Evolutionary conservation across 1,139 yeast species (phyloP).

Genomic region (Scheffersomyces cryptocercus): DNA sequence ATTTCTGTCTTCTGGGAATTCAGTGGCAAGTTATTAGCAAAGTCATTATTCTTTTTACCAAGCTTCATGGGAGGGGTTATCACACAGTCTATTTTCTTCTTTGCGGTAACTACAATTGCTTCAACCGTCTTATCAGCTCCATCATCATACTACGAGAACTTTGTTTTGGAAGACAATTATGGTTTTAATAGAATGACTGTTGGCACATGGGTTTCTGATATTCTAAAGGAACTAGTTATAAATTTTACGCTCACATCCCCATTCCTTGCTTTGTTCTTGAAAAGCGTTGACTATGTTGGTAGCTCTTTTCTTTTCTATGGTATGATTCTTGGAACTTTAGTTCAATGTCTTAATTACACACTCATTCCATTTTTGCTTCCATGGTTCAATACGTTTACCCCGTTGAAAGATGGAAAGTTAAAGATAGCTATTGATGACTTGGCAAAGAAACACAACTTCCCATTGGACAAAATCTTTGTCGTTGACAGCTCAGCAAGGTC

Average conservation of each 20-base stretch:
- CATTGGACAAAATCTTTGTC: background rate
- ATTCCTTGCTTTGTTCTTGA: conserved; percentile 69
- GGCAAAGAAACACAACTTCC: background rate
- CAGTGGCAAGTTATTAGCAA: conserved; percentile 45
- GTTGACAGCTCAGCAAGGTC: background rate
- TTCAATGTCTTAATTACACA: conserved; percentile 73
- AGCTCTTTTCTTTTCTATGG: conserved; percentile 78
- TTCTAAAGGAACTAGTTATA: conserved; percentile 59
- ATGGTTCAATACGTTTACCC: background rate
- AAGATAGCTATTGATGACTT: background rate
- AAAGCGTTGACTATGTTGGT: conserved; percentile 78
- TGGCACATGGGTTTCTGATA: conserved; percentile 70
- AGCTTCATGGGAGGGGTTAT: conserved; percentile 54
- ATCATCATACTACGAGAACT: conserved; percentile 68
- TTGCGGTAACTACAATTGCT: conserved; percentile 42
- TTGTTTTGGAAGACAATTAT: conserved; percentile 86
- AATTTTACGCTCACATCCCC: conserved; percentile 59
- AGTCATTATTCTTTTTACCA: conserved; percentile 37
- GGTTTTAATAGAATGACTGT: conserved; percentile 89
- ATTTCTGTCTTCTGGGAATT: conserved; percentile 70
- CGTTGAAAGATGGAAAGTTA: background rate
- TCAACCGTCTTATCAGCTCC: conserved; percentile 64
- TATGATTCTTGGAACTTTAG: conserved; percentile 66
- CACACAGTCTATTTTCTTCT: conserved; percentile 68
- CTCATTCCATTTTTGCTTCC: conserved; percentile 52